phyloP scores from a whole-genome alignment of 1,284 basidiomycete genomes.

The Melampsora larici-populina region DNA sequence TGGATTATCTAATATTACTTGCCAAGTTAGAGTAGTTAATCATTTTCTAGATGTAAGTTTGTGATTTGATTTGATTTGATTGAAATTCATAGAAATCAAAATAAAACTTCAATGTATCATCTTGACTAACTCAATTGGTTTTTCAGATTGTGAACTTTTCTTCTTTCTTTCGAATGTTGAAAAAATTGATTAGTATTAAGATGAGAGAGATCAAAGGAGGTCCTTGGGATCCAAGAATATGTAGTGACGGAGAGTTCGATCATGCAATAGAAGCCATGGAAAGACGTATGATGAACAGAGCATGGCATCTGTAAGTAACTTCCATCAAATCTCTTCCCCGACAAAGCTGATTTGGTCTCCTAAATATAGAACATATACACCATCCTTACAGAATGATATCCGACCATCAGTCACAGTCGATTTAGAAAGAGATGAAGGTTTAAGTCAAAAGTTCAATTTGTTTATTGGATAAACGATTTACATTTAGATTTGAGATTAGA shows the following conservation, averaged over 20 bases:
- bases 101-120: no score
- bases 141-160: no score
- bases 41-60: slow-evolving; percentile 76
- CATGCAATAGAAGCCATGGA: slow-evolving; percentile 98
- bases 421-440: slow-evolving; percentile 84
- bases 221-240: slow-evolving; percentile 37
- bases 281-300: slow-evolving; percentile 96
- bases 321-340: no score
- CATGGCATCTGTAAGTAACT: slow-evolving; percentile 63
- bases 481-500: slow-evolving; percentile 75
- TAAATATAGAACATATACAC: slow-evolving; percentile 63
- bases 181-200: slow-evolving; percentile 76
- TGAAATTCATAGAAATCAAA: no score
- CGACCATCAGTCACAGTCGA: slow-evolving; percentile 74
- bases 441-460: slow-evolving; percentile 80
- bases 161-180: slow-evolving; percentile 27
- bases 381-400: slow-evolving; percentile 58
- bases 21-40: slow-evolving; percentile 88
- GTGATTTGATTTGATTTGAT: neutral
- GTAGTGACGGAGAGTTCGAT: slow-evolving; percentile 78
- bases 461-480: slow-evolving; percentile 84
- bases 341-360: no score
- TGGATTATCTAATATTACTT: slow-evolving; percentile 71
- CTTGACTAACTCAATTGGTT: no score
- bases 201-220: slow-evolving; percentile 67